Percentiles rank a stretch among this genome's conserved stretches.
Conservation (phyloP, 768 basidiomycete species). For the Termitomyces sp. region DNA sequence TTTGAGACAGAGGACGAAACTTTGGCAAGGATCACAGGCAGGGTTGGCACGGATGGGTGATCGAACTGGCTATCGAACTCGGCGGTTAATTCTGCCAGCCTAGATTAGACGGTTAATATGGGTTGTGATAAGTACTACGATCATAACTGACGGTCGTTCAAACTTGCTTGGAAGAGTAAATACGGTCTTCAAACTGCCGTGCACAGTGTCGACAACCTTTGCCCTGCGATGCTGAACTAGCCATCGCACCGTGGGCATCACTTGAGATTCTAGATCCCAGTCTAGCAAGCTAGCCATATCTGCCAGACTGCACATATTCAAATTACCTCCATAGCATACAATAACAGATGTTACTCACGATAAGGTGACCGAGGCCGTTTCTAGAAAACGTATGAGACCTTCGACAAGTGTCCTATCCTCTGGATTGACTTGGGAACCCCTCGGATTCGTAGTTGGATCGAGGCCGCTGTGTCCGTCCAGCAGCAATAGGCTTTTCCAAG, state of each 20-base stretch:
- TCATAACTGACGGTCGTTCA: conserved; percentile 48
- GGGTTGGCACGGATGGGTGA: conserved; percentile 56
- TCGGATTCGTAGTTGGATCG: conserved; percentile 58
- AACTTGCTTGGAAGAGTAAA: conserved; percentile 73
- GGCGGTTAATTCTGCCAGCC: conserved; percentile 48
- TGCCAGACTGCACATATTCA: conserved; percentile 46
- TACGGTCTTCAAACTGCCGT: conserved; percentile 73
- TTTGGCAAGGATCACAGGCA: conserved; percentile 69
- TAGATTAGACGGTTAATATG: conserved; percentile 17
- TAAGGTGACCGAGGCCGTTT: conserved; percentile 68
- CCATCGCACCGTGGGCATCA: conserved; percentile 90
- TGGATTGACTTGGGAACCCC: conserved; percentile 53
- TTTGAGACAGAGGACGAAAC: conserved; percentile 70
- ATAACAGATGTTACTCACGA: conserved; percentile 47
- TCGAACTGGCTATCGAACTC: conserved; percentile 66
- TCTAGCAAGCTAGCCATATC: conserved; percentile 81
- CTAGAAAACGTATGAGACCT: conserved; percentile 71
- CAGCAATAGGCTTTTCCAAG: conserved; percentile 90
- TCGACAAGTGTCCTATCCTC: conserved; percentile 70
- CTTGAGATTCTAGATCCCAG: conserved; percentile 78
- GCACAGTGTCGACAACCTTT: conserved; percentile 84
- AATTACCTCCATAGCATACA: neutral
- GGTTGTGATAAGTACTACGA: conserved; percentile 4
- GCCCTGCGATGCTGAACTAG: conserved; percentile 88
- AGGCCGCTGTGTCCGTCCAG: conserved; percentile 56